These are phyloP conservation scores for Prorocentrum cordatum DNA, from an alignment of 169 alveolate genomes.

Conservation along the genomic window DNA sequence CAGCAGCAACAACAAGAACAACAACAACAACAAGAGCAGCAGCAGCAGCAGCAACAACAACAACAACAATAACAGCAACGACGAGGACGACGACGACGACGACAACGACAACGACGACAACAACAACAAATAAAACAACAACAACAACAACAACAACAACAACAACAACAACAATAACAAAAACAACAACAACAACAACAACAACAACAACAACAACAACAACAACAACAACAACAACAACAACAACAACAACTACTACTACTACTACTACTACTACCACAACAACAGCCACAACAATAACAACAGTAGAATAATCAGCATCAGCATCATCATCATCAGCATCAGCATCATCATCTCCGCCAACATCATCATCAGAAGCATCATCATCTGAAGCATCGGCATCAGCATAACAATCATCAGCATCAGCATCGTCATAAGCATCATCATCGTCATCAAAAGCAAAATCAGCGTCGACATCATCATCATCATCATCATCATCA, in stretches of 20 bases:
- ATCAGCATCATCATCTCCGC: too few species aligned
- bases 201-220: neutral
- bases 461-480: too few species aligned
- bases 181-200: neutral
- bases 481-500: too few species aligned
- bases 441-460: too few species aligned
- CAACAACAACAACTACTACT: neutral
- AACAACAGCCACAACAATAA: neutral
- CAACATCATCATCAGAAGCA: too few species aligned
- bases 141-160: neutral
- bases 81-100: neutral
- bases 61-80: neutral
- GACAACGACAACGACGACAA: neutral
- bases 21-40: neutral
- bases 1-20: neutral
- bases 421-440: too few species aligned
- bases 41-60: neutral
- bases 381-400: too few species aligned
- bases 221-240: neutral
- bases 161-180: neutral
- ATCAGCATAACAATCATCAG: too few species aligned
- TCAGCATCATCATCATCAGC: too few species aligned
- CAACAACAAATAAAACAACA: neutral
- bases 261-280: neutral
- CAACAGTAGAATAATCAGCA: too few species aligned